These are phyloP conservation scores for Termitomyces heimii DNA, from an alignment of 768 basidiomycete genomes.

Conservation along the genomic window DNA sequence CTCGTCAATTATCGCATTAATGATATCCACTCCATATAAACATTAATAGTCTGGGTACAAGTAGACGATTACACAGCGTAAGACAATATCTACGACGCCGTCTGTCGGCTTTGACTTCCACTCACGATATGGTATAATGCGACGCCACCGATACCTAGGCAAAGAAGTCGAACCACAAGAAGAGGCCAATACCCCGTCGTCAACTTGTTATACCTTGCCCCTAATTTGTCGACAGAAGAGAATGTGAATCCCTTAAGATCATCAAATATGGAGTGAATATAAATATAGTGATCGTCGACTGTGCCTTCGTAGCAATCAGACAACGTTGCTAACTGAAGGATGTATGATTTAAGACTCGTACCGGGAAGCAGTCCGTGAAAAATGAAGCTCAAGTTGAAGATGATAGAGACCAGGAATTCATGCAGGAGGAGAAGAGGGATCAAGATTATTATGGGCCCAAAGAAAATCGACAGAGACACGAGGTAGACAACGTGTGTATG, in stretches of 20 bases:
- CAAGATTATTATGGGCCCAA: constrained; percentile 34
- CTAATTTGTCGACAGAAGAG: constrained; percentile 29
- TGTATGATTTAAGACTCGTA: constrained; percentile 5
- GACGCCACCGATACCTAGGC: constrained; percentile 22
- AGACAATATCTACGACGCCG: background rate
- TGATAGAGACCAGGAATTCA: constrained; percentile 25
- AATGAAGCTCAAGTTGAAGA: constrained; percentile 28
- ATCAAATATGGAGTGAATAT: constrained; percentile 24
- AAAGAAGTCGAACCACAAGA: constrained; percentile 25
- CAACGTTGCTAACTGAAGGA: background rate
- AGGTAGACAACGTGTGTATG: constrained; percentile 31
- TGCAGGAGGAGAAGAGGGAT: constrained; percentile 28
- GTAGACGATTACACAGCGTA: background rate
- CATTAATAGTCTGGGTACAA: background rate
- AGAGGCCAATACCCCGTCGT: constrained; percentile 28
- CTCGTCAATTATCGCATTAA: background rate
- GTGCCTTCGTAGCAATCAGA: constrained; percentile 16
- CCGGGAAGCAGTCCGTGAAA: constrained; percentile 30
- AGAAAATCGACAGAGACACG: constrained; percentile 32
- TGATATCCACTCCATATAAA: background rate
- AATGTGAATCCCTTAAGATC: constrained; percentile 31
- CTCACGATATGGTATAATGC: constrained; percentile 24
- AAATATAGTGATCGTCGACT: constrained; percentile 24
- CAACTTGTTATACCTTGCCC: constrained; percentile 31
- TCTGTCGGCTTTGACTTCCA: background rate